Evolutionary conservation across 1,284 basidiomycete genomes (phyloP), one percentile per base, ranked within the genome.

Genomic region (Pseudozyma pruni): DNA sequence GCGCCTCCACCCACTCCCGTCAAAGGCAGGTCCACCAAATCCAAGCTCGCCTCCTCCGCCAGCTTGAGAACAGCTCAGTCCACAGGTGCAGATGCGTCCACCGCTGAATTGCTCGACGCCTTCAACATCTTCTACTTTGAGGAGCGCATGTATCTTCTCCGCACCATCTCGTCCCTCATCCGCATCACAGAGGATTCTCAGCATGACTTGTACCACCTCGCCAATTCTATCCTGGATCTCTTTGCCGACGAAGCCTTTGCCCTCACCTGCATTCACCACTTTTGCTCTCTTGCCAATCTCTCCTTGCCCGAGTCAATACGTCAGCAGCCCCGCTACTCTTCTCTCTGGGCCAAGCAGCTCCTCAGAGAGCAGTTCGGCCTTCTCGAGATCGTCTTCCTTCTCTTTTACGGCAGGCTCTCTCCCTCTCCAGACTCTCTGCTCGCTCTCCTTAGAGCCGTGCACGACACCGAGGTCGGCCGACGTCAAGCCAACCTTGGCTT

Each of bases 341-440:
- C 88, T 4, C 84, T 86, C 34, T 92, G 91, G 89, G 90, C 89
- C 17, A 92, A 91, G 80, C 91, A 92, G 78, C 89, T 89, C 72
- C 80, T 88, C 17, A 88, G 87, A 75, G 90, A 93, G 79, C 92
- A 94, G 77, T 85, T 93, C 27, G 88, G 89, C 8, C 81, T 93
- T 20, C 84, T 94, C 41, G 93, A 94, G 75, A 87, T 92, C 32
- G 85, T 93, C 29, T 94, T 94, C 80, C 91, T 91, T 87, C 86
- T 89, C 3, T 89, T 92, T 87, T 93, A 90, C 88, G 88, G 87
- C n/a, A 89, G 88, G 59, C 87, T 88, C 8, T 84, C 89, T 0
- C 89, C 90, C 69, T 86, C 85, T 33, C 90, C 89, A 2, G 83
- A 85, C 2, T 81, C 90, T 54, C 88, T 91, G 25, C 84, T 87